Conservation (phyloP, 1,284 basidiomycete species). For the Cryptococcus floricola region DNA sequence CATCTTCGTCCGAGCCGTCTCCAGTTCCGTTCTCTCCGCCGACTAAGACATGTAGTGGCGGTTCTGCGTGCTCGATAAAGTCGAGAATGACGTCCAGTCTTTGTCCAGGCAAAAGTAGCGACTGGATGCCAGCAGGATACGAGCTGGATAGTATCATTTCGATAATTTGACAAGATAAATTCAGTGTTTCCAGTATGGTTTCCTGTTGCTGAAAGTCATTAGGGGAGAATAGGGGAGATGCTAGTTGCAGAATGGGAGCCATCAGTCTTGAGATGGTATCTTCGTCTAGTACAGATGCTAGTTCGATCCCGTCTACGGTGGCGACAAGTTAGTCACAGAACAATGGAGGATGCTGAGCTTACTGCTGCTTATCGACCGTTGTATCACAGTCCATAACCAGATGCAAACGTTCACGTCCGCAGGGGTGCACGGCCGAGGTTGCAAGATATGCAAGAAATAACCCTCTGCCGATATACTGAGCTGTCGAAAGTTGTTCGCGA, state of each 20-base stretch:
- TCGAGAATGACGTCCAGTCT: constrained; percentile 11
- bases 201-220: not conserved
- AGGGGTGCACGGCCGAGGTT: no score
- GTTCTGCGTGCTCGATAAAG: constrained; percentile 19
- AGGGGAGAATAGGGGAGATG: not conserved
- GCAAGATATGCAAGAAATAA: no score
- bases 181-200: not conserved
- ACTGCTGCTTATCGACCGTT: no score
- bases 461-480: no score
- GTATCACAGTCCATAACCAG: constrained; percentile 12
- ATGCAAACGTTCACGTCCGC: not conserved
- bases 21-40: not conserved
- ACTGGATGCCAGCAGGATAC: no score
- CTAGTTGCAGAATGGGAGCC: not conserved
- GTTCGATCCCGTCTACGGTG: not conserved
- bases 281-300: not conserved
- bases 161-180: not conserved
- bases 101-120: no score
- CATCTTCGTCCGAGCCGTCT: constrained; percentile 3
- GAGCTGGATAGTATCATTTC: not conserved
- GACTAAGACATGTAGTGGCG: not conserved
- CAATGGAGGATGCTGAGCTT: no score
- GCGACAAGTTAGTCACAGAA: no score
- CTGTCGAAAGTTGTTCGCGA: constrained; percentile 3
- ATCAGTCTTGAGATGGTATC: not conserved